Evolutionary conservation across 495 filamentous ascomycete genomes (phyloP).

Genomic region (Annulohypoxylon bovei): DNA sequence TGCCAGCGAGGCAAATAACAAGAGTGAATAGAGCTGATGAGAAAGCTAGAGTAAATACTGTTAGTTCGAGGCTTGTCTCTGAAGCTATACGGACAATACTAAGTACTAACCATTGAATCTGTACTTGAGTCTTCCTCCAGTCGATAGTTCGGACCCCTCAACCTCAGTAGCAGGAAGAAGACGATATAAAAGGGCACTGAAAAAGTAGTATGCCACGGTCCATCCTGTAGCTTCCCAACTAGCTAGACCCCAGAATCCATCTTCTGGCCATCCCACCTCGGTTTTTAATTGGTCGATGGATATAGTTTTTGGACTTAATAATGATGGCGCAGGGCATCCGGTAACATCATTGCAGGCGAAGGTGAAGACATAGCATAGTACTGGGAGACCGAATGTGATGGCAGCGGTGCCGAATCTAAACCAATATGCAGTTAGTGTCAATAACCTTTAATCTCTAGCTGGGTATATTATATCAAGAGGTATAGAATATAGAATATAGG

Average conservation of each 20-base stretch:
- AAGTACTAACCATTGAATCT: constrained; percentile 84
- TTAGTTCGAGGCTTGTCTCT: not conserved
- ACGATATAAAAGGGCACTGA: constrained; percentile 77
- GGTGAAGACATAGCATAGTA: constrained; percentile 75
- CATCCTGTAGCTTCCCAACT: constrained; percentile 70
- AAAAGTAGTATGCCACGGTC: constrained; percentile 80
- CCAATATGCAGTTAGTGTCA: constrained; percentile 24
- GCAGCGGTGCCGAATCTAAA: constrained; percentile 77
- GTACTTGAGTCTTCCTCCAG: constrained; percentile 83
- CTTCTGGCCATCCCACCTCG: constrained; percentile 81
- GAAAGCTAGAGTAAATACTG: constrained; percentile 68
- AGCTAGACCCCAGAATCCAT: constrained; percentile 69
- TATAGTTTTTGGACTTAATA: constrained; percentile 77
- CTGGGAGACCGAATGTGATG: constrained; percentile 79
- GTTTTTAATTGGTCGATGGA: constrained; percentile 74
- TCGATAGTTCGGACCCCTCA: constrained; percentile 73
- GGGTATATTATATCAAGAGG: not conserved
- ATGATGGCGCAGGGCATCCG: constrained; percentile 89
- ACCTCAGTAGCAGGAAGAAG: constrained; percentile 79
- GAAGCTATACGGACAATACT: not conserved
- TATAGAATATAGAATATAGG: not conserved
- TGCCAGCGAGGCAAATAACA: constrained; percentile 73
- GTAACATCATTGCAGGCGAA: constrained; percentile 93
- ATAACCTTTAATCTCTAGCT: not conserved
- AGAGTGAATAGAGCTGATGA: constrained; percentile 76